These are phyloP conservation scores for Flaveria bidentis DNA, from an alignment of 129 eudicot genomes.

Conservation along the genomic window DNA sequence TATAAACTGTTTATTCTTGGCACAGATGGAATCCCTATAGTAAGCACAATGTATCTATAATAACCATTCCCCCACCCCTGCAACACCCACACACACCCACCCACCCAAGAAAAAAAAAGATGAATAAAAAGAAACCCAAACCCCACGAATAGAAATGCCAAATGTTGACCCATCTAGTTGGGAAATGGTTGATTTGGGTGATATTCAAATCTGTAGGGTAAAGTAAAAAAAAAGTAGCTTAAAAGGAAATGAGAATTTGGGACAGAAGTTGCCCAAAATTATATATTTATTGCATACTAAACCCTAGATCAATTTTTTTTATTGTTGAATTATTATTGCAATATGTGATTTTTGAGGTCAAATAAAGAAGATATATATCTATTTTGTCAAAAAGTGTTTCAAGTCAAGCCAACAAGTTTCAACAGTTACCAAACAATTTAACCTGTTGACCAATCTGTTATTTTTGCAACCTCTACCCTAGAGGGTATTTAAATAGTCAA, in stretches of 20 bases:
- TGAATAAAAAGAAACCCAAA: background rate
- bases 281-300: background rate
- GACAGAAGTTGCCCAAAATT: background rate
- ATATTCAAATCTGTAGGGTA: background rate
- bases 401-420: background rate
- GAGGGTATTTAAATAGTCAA: background rate
- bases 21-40: conserved; percentile 67
- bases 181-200: background rate
- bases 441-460: background rate
- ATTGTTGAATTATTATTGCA: background rate
- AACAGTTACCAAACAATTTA: background rate
- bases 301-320: background rate
- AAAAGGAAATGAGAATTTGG: background rate
- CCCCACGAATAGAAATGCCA: background rate
- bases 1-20: conserved; percentile 70
- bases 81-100: background rate
- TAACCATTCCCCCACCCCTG: background rate
- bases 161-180: background rate
- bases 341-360: background rate
- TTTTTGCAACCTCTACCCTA: conserved; percentile 1
- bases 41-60: conserved; percentile 41
- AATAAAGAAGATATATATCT: background rate
- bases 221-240: background rate
- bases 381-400: background rate
- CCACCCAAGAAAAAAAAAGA: no score